Conservation (phyloP, 129 eudicot species). For the Centrapalus pauciflorus region DNA sequence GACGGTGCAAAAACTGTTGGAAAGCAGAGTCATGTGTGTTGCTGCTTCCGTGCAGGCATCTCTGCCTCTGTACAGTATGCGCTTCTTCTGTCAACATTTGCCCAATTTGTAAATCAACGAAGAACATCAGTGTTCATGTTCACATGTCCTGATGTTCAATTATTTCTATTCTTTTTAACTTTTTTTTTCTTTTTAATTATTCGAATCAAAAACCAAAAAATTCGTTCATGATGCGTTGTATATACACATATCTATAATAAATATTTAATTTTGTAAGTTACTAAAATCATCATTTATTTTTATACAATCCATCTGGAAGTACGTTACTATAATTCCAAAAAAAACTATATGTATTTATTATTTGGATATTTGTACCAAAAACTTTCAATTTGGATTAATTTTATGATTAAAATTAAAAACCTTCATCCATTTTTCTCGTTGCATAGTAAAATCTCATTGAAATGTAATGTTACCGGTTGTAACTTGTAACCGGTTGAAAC, state of each 20-base stretch:
- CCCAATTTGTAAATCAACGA: slow-evolving; percentile 53
- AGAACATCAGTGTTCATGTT: slow-evolving; percentile 61
- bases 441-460: too few species aligned
- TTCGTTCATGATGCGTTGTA: neutral
- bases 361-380: slow-evolving; percentile 9
- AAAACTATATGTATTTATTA: too few species aligned
- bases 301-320: neutral
- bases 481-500: too few species aligned
- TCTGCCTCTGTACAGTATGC: slow-evolving; percentile 60
- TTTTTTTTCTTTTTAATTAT: neutral
- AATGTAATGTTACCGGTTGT: too few species aligned
- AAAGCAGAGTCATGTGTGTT: slow-evolving; percentile 56
- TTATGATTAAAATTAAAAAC: neutral
- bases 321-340: neutral
- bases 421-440: too few species aligned
- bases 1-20: slow-evolving; percentile 57
- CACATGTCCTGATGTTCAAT: slow-evolving; percentile 28
- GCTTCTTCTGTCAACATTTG: slow-evolving; percentile 47
- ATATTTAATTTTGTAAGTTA: neutral
- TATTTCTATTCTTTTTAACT: neutral
- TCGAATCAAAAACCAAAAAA: neutral
- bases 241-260: neutral
- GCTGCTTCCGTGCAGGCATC: slow-evolving; percentile 79
- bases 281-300: neutral
- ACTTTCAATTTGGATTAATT: neutral